Evolutionary conservation across 257 asterid genomes (phyloP).

Genomic region (Osmanthus fragrans): DNA sequence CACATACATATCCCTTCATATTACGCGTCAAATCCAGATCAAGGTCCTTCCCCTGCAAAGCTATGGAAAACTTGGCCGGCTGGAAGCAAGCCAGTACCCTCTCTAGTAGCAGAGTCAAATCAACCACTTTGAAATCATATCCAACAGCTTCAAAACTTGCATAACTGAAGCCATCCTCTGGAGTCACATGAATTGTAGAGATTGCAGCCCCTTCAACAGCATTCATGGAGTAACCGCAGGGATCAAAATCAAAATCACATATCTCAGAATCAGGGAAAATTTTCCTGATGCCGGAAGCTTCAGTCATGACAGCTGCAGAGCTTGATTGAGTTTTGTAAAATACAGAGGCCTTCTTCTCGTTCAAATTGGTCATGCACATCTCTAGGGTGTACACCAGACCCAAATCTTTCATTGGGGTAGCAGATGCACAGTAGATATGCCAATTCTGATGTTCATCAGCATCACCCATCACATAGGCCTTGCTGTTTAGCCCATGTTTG

Average conservation of each 20-base stretch:
- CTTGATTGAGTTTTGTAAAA: slow-evolving; percentile 37
- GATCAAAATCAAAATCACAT: slow-evolving; percentile 77
- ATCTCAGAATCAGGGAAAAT: slow-evolving; percentile 43
- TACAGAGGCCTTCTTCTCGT: slow-evolving; percentile 37
- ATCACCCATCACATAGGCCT: slow-evolving; percentile 41
- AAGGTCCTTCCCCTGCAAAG: slow-evolving; percentile 52
- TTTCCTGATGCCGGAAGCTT: slow-evolving; percentile 36
- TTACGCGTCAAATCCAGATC: slow-evolving; percentile 29
- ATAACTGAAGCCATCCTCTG: slow-evolving; percentile 85
- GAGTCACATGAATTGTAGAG: slow-evolving; percentile 74
- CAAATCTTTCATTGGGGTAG: not conserved
- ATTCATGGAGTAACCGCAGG: slow-evolving; percentile 89
- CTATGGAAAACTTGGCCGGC: slow-evolving; percentile 66
- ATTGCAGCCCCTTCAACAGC: slow-evolving; percentile 61
- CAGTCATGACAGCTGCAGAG: slow-evolving; percentile 38
- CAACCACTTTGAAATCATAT: slow-evolving; percentile 47
- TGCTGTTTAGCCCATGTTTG: slow-evolving; percentile 30
- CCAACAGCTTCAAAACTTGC: slow-evolving; percentile 84
- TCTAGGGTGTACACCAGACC: slow-evolving; percentile 30
- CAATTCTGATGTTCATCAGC: slow-evolving; percentile 30
- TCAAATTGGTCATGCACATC: slow-evolving; percentile 47
- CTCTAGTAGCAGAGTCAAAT: slow-evolving; percentile 45
- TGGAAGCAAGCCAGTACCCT: slow-evolving; percentile 73
- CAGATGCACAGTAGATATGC: slow-evolving; percentile 42
- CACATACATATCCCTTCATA: slow-evolving; percentile 46